Evolutionary conservation across 768 basidiomycete genomes (phyloP).

Genomic region (Cystoderma amianthinum): DNA sequence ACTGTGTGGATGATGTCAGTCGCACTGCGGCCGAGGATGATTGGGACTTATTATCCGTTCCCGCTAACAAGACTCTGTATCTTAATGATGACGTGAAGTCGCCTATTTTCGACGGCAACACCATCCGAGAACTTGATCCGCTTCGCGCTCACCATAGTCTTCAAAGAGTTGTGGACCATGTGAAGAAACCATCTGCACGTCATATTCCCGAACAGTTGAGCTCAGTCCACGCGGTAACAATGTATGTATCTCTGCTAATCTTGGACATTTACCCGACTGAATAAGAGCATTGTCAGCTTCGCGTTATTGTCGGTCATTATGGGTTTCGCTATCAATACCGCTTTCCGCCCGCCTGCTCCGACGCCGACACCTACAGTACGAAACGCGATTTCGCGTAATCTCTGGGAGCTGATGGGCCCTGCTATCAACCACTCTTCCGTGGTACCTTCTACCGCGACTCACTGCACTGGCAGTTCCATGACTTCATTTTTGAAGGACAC

Average conservation of each 20-base stretch:
- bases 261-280: background rate
- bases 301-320: slow-evolving; percentile 66
- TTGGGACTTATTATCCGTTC: slow-evolving; percentile 37
- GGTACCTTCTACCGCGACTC: slow-evolving; percentile 16
- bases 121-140: slow-evolving; percentile 34
- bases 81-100: slow-evolving; percentile 24
- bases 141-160: slow-evolving; percentile 36
- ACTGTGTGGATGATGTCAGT: slow-evolving; percentile 15
- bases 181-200: slow-evolving; percentile 28
- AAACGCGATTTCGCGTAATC: slow-evolving; percentile 12
- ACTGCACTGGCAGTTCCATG: slow-evolving; percentile 21
- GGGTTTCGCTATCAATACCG: slow-evolving; percentile 48
- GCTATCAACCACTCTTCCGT: slow-evolving; percentile 30
- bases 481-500: slow-evolving; percentile 39
- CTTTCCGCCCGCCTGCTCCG: slow-evolving; percentile 30
- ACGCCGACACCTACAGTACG: slow-evolving; percentile 25
- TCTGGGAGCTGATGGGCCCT: slow-evolving; percentile 36
- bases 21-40: slow-evolving; percentile 27
- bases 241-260: slow-evolving; percentile 38
- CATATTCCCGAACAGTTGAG: slow-evolving; percentile 34
- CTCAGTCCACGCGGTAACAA: slow-evolving; percentile 51
- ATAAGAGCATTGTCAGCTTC: slow-evolving; percentile 33
- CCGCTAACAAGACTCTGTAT: slow-evolving; percentile 29
- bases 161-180: slow-evolving; percentile 30
- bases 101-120: slow-evolving; percentile 38